A percentile compares a stretch with the other conserved stretches of the same genome.
Evolutionary conservation across 2,329 filamentous ascomycete species (phyloP).

Genomic region (Meredithiella fracta): DNA sequence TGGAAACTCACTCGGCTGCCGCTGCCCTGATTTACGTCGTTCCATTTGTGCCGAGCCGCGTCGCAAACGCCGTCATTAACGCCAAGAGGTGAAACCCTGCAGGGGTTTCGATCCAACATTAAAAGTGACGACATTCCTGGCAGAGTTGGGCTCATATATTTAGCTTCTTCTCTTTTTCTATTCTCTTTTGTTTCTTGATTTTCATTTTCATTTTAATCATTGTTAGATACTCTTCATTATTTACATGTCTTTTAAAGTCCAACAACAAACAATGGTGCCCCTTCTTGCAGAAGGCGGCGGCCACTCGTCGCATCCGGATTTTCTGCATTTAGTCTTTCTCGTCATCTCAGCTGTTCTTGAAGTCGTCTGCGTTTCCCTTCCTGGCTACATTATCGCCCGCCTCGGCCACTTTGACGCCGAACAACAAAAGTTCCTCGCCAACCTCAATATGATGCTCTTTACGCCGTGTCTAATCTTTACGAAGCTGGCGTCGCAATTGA

Average conservation of each 20-base stretch:
- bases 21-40: no score
- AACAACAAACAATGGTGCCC: neutral
- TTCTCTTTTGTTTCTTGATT: no score
- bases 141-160: no score
- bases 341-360: slow-evolving; percentile 92
- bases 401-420: slow-evolving; percentile 89
- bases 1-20: no score
- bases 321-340: slow-evolving; percentile 56
- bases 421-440: slow-evolving; percentile 90
- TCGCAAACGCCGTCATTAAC: no score
- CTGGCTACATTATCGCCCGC: slow-evolving; percentile 80
- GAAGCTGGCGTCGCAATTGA: slow-evolving; percentile 88
- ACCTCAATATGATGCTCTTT: slow-evolving; percentile 90
- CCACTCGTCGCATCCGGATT: slow-evolving; percentile 44
- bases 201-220: no score
- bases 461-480: slow-evolving; percentile 97
- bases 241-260: neutral
- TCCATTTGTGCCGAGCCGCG: no score
- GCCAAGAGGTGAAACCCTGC: no score
- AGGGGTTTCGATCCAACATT: no score
- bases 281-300: neutral
- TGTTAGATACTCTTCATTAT: neutral
- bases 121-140: no score
- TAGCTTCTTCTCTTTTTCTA: no score
- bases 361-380: slow-evolving; percentile 85